Evolutionary conservation across 192 early-diverging fungal genomes (phyloP).

Genomic region (Linnemannia zychae): DNA sequence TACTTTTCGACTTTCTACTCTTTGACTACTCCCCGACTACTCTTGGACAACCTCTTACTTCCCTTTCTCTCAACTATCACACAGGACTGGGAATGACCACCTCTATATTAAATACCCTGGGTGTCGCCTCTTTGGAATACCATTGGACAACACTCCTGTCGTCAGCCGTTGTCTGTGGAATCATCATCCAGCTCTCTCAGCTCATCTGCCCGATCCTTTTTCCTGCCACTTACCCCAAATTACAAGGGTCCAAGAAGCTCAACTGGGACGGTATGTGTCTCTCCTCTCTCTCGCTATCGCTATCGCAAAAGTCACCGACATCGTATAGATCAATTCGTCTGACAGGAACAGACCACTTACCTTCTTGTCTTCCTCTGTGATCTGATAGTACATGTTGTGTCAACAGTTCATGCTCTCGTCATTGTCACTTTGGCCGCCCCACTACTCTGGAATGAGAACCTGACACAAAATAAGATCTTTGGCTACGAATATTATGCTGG

Average conservation of each 20-base stretch:
- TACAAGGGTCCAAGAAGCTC: slow-evolving; percentile 68
- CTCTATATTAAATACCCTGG: slow-evolving; percentile 63
- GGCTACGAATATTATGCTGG: slow-evolving; percentile 79
- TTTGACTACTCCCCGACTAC: not conserved
- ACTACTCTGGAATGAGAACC: slow-evolving; percentile 74
- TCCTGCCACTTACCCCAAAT: slow-evolving; percentile 72
- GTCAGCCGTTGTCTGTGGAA: slow-evolving; percentile 63
- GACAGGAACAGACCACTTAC: not conserved
- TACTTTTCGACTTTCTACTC: not conserved
- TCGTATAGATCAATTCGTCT: not conserved
- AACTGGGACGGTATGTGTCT: slow-evolving; percentile 56
- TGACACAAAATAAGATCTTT: slow-evolving; percentile 77
- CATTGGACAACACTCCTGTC: slow-evolving; percentile 76
- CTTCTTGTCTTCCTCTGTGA: not conserved
- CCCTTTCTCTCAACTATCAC: not conserved
- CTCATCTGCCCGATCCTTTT: slow-evolving; percentile 74
- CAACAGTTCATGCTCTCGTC: slow-evolving; percentile 77
- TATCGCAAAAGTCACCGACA: not conserved
- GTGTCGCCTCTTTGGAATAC: slow-evolving; percentile 66
- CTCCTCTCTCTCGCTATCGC: not conserved
- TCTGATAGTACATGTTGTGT: slow-evolving; percentile 79
- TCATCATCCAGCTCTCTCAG: slow-evolving; percentile 72
- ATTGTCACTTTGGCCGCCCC: slow-evolving; percentile 76
- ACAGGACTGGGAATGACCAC: slow-evolving; percentile 16
- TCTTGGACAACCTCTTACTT: not conserved